A percentile compares a stretch with the other conserved stretches of the same genome.
phyloP scores from a whole-genome alignment of 2,329 filamentous ascomycete genomes.

The Fusarium xylarioides region DNA sequence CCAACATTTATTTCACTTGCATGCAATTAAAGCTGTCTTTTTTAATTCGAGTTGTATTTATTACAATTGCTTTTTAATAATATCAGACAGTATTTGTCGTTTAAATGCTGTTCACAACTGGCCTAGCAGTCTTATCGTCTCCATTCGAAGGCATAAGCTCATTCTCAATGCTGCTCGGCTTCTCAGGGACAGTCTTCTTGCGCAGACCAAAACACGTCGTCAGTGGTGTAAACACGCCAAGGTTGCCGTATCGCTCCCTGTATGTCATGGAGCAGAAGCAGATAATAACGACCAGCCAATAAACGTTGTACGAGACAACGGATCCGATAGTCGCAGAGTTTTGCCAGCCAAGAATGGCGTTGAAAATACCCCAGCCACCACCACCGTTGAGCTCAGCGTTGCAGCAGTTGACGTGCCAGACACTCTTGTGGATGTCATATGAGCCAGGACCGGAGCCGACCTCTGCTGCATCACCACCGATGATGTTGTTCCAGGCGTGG shows the following conservation, averaged over 20 bases:
- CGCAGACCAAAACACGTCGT: neutral
- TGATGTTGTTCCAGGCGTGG: neutral
- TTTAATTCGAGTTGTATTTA: rapidly evolving
- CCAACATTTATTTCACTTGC: neutral
- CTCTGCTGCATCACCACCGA: neutral
- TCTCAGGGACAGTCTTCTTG: neutral
- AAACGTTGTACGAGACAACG: neutral
- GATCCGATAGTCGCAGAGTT: neutral
- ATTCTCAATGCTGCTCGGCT: neutral
- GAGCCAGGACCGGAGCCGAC: neutral
- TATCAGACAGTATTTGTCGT: rapidly evolving
- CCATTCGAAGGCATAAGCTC: neutral
- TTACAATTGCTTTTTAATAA: rapidly evolving
- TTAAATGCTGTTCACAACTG: neutral
- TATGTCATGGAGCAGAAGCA: neutral
- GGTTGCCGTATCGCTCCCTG: neutral
- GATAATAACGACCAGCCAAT: neutral
- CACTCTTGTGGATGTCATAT: neutral
- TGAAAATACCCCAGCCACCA: neutral
- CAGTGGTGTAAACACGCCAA: neutral
- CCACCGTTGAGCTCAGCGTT: neutral
- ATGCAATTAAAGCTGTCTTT: rapidly evolving
- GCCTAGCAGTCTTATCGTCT: neutral
- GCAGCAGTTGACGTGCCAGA: neutral
- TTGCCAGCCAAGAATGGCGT: neutral